phyloP scores from a whole-genome alignment of 78 protist genomes.

The Blattamonas nauphoetae region DNA sequence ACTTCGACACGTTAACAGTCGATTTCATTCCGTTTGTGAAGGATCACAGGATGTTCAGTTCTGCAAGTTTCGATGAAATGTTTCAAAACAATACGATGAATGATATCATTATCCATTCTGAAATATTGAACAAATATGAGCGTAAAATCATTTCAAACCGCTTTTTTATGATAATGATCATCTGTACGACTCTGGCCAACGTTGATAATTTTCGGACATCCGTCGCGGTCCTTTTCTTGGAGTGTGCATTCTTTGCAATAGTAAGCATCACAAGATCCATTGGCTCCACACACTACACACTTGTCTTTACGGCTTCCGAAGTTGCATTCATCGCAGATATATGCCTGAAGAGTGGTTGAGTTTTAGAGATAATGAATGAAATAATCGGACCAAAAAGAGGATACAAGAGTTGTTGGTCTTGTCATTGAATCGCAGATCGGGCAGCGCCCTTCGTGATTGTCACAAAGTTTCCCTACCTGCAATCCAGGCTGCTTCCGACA shows the following conservation, averaged over 20 bases:
- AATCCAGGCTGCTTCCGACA: background rate
- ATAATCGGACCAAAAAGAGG: background rate
- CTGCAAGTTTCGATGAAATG: too few species aligned
- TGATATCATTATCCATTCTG: too few species aligned
- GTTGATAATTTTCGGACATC: background rate
- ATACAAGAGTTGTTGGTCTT: background rate
- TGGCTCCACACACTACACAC: background rate
- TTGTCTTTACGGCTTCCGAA: background rate
- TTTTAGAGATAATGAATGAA: background rate
- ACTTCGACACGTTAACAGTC: too few species aligned
- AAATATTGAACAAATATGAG: too few species aligned
- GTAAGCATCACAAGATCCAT: background rate
- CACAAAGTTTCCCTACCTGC: background rate
- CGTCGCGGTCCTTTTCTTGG: background rate
- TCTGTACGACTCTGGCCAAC: background rate
- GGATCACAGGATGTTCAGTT: too few species aligned
- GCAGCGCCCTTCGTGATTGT: background rate
- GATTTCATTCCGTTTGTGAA: too few species aligned
- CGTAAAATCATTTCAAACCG: background rate
- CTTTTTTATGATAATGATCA: background rate
- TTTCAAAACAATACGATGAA: too few species aligned
- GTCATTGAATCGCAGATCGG: background rate
- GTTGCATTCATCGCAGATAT: constrained; percentile 1
- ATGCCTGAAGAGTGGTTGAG: background rate
- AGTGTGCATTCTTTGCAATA: background rate